Conservation (phyloP, 257 asterid species). For the Agastache rugosa region DNA sequence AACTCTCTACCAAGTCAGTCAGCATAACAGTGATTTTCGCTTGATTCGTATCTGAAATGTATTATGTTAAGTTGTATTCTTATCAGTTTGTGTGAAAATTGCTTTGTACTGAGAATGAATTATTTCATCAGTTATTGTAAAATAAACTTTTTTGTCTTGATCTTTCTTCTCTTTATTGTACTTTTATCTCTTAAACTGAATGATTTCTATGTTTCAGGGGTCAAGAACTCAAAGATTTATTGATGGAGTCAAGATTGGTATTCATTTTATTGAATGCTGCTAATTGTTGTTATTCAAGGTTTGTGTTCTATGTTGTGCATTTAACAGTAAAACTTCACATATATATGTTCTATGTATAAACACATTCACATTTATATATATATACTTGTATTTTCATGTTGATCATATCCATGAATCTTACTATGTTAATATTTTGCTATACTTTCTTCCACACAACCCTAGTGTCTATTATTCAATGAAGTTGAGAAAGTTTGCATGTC, state of each 20-base stretch:
- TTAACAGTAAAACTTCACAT: slow-evolving; percentile 23
- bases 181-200: slow-evolving; percentile 5
- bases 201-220: slow-evolving; percentile 26
- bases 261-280: slow-evolving; percentile 23
- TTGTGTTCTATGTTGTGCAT: neutral
- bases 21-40: neutral
- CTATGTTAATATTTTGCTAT: neutral
- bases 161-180: neutral
- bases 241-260: slow-evolving; percentile 31
- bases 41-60: neutral
- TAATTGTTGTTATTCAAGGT: slow-evolving; percentile 14
- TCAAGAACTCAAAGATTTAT: slow-evolving; percentile 10
- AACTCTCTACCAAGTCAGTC: neutral
- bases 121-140: neutral
- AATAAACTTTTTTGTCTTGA: neutral
- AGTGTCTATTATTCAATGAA: too few relatives aligned
- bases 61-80: neutral
- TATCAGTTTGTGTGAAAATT: neutral
- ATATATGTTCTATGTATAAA: slow-evolving; percentile 5
- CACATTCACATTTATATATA: slow-evolving; percentile 6
- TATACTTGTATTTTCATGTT: neutral
- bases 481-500: too few relatives aligned
- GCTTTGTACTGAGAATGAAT: neutral
- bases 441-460: neutral
- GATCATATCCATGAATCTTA: neutral